Conservation (phyloP, 192 early-diverging fungal genomes). For the Coemansia asiatica region DNA sequence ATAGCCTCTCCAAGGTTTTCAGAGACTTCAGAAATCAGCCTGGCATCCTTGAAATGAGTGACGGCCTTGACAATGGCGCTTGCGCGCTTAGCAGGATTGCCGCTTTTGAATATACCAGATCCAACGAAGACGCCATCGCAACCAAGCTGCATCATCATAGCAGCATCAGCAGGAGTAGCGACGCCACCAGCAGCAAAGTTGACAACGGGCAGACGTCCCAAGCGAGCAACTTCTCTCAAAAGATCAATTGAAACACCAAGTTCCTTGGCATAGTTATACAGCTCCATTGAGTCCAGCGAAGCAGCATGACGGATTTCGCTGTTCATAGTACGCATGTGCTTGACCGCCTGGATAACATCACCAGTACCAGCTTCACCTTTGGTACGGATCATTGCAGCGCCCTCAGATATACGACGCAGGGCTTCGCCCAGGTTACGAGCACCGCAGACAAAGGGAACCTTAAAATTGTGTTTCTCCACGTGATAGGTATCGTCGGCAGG, state of each 20-base stretch:
- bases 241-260: constrained; percentile 89
- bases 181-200: constrained; percentile 99
- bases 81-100: constrained; percentile 95
- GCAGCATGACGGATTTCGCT: constrained; percentile 84
- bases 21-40: constrained; percentile 85
- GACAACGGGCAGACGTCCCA: constrained; percentile 94
- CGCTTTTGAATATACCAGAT: constrained; percentile 97
- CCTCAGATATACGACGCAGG: constrained; percentile 92
- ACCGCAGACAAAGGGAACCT: constrained; percentile 96
- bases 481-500: constrained; percentile 95
- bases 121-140: constrained; percentile 99
- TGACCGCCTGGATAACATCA: constrained; percentile 96
- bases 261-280: constrained; percentile 96
- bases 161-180: constrained; percentile 98
- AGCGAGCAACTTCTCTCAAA: constrained; percentile 80
- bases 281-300: constrained; percentile 82
- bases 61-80: constrained; percentile 95
- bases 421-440: constrained; percentile 97
- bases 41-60: constrained; percentile 91
- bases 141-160: constrained; percentile 99
- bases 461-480: constrained; percentile 90
- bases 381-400: constrained; percentile 98
- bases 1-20: constrained; percentile 95
- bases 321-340: constrained; percentile 90
- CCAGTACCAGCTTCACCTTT: constrained; percentile 99